A percentile compares a stretch with the other conserved stretches of the same genome.
Evolutionary conservation across 306 rosid genomes (phyloP).

Genomic region (Lathyrus oleraceus): DNA sequence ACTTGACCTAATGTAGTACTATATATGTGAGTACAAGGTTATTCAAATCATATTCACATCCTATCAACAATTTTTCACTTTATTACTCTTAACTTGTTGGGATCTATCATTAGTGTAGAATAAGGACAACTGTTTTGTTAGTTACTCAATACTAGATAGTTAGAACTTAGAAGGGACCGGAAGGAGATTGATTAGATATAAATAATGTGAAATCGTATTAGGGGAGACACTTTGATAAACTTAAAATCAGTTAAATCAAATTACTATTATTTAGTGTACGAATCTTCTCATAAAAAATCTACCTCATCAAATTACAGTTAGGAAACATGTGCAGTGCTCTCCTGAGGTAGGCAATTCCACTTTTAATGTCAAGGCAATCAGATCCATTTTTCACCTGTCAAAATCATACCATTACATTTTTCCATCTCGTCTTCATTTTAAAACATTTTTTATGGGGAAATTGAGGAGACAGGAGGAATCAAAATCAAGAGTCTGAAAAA

Average conservation of each 20-base stretch:
- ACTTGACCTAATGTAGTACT: background rate
- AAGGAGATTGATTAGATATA: background rate
- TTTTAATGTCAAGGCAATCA: conserved; percentile 58
- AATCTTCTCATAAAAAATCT: conserved; percentile 26
- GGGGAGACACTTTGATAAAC: background rate
- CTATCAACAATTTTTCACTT: background rate
- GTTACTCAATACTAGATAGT: background rate
- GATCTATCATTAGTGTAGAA: background rate
- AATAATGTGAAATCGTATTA: background rate
- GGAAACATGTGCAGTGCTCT: conserved; percentile 89
- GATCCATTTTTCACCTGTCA: conserved; percentile 68
- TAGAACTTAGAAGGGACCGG: background rate
- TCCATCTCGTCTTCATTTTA: background rate
- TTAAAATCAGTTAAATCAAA: background rate
- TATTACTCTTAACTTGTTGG: background rate
- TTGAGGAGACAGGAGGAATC: conserved; percentile 6
- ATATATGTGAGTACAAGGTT: background rate
- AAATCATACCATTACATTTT: conserved; percentile 20
- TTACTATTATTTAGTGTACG: background rate
- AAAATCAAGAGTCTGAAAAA: conserved; percentile 31
- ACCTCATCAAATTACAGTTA: conserved; percentile 72
- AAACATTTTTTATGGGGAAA: background rate
- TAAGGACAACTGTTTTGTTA: background rate
- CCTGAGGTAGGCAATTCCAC: conserved; percentile 72
- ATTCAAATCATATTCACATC: background rate